Evolutionary conservation across 1,284 basidiomycete species (phyloP).

Genomic region (Irpex sp.): DNA sequence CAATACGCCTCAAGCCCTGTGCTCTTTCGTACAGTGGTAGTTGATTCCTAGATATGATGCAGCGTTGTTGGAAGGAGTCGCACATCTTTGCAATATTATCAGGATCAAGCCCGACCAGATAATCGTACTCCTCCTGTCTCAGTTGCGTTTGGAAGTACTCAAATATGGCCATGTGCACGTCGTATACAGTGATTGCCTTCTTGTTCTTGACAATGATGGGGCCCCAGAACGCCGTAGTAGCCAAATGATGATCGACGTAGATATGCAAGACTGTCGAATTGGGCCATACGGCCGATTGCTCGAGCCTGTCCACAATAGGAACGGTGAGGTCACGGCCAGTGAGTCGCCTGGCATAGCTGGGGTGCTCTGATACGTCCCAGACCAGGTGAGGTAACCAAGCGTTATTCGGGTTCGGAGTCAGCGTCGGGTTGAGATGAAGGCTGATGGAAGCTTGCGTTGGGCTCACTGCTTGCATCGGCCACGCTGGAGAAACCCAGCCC

Average conservation of each 20-base stretch:
- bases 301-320: neutral
- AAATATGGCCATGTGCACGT: conserved; percentile 2
- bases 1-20: conserved; percentile 5
- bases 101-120: neutral
- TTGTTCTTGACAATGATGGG: conserved; percentile 5
- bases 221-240: conserved; percentile 1
- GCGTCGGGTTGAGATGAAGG: conserved; percentile 1
- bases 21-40: neutral
- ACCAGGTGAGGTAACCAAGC: conserved; percentile 1
- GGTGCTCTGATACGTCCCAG: conserved; percentile 4
- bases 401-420: conserved; percentile 2
- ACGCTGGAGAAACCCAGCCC: neutral
- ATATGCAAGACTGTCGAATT: neutral
- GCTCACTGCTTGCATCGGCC: neutral
- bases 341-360: conserved; percentile 1
- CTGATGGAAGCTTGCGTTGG: neutral
- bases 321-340: conserved; percentile 6
- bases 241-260: neutral
- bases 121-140: neutral
- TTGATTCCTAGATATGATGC: neutral
- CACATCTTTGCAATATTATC: neutral
- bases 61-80: neutral
- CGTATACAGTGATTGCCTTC: neutral
- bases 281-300: conserved; percentile 2
- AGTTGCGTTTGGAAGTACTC: conserved; percentile 4